A percentile compares a stretch with the other conserved stretches of the same genome.
Evolutionary conservation across 148 eudicot genomes (phyloP).

Genomic region (Camellia lanceoleosa): DNA sequence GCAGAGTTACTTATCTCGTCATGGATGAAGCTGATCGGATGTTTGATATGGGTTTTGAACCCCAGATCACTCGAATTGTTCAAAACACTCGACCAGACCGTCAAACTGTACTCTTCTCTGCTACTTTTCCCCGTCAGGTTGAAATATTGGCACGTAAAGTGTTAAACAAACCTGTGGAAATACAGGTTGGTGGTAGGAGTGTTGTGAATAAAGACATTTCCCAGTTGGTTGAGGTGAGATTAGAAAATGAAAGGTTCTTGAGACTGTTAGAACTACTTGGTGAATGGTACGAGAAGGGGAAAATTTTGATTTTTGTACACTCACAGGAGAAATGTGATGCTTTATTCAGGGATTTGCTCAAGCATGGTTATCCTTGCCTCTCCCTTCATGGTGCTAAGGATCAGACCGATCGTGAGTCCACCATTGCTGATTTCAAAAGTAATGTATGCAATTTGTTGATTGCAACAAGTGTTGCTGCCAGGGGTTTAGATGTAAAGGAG

Average conservation of each 20-base stretch:
- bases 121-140: slow-evolving; percentile 85
- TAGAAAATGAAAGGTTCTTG: slow-evolving; percentile 67
- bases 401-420: slow-evolving; percentile 84
- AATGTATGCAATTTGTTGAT: slow-evolving; percentile 75
- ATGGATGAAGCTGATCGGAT: slow-evolving; percentile 90
- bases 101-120: slow-evolving; percentile 84
- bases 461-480: slow-evolving; percentile 79
- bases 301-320: slow-evolving; percentile 67
- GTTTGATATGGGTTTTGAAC: slow-evolving; percentile 93
- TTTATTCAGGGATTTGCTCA: slow-evolving; percentile 58
- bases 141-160: slow-evolving; percentile 77
- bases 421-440: slow-evolving; percentile 71
- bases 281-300: slow-evolving; percentile 89
- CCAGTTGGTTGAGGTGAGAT: slow-evolving; percentile 78
- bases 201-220: slow-evolving; percentile 84
- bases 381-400: slow-evolving; percentile 87
- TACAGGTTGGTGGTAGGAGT: slow-evolving; percentile 88
- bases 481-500: slow-evolving; percentile 85
- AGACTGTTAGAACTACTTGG: slow-evolving; percentile 74
- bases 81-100: slow-evolving; percentile 80
- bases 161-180: slow-evolving; percentile 66
- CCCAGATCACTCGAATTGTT: slow-evolving; percentile 77
- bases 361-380: slow-evolving; percentile 77
- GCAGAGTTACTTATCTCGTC: slow-evolving; percentile 78
- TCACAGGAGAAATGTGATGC: slow-evolving; percentile 76